Conservation (phyloP, 768 basidiomycete genomes). For the Strobilomyces echinocephalus region DNA sequence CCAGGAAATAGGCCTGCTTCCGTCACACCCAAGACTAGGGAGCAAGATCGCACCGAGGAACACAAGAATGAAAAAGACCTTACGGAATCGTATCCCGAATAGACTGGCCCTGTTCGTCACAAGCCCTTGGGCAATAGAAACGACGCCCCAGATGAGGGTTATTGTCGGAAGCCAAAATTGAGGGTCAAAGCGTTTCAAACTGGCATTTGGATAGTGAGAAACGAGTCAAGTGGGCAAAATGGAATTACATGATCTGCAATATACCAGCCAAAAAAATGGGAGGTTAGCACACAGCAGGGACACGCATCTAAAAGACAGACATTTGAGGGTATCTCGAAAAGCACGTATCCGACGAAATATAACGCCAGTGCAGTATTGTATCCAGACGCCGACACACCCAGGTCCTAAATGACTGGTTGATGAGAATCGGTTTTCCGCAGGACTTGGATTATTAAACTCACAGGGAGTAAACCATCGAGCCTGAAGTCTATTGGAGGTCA, state of each 20-base stretch:
- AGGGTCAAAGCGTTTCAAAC: slow-evolving; percentile 57
- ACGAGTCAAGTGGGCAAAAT: neutral
- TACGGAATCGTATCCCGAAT: slow-evolving; percentile 51
- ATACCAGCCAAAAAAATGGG: neutral
- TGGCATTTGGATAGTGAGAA: slow-evolving; percentile 18
- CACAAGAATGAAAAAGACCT: slow-evolving; percentile 15
- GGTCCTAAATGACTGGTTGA: slow-evolving; percentile 35
- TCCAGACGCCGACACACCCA: slow-evolving; percentile 43
- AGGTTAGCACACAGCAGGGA: neutral
- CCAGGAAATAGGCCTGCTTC: slow-evolving; percentile 61
- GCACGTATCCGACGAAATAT: slow-evolving; percentile 57
- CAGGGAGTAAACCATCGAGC: slow-evolving; percentile 49
- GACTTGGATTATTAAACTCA: slow-evolving; percentile 13
- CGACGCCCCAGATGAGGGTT: slow-evolving; percentile 57
- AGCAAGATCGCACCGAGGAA: neutral
- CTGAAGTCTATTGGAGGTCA: slow-evolving; percentile 24
- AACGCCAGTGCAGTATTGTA: slow-evolving; percentile 57
- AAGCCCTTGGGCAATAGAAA: slow-evolving; percentile 51
- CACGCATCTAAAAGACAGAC: slow-evolving; percentile 25
- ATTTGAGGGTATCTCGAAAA: slow-evolving; percentile 59
- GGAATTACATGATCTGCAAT: slow-evolving; percentile 26
- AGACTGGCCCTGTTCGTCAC: slow-evolving; percentile 50
- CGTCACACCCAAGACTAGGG: slow-evolving; percentile 48
- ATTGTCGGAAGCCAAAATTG: slow-evolving; percentile 55
- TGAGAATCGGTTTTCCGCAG: neutral